These are phyloP conservation scores for Vickermania ingenoplastis DNA, from an alignment of 208 protist species.

Conservation along the genomic window DNA sequence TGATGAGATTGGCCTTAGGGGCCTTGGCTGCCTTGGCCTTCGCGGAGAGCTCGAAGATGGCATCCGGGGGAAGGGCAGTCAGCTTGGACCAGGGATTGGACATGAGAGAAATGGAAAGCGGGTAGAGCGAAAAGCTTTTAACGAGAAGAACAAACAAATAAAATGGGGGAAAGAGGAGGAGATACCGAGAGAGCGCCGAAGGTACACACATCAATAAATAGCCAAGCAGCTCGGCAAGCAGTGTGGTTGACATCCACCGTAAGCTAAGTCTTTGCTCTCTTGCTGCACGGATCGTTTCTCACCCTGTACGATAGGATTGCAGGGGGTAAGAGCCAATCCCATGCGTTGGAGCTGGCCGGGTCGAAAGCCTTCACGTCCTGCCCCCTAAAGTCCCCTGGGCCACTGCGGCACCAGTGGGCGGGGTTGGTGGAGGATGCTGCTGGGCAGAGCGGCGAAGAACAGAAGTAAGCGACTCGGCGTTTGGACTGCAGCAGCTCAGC, in stretches of 20 bases:
- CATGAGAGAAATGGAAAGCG: slow-evolving; percentile 7
- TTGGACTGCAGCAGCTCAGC: not conserved
- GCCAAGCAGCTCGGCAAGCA: too few relatives aligned
- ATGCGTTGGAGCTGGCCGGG: too few relatives aligned
- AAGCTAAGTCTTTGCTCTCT: too few relatives aligned
- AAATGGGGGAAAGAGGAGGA: not conserved
- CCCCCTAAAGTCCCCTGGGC: too few relatives aligned
- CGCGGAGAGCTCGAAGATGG: slow-evolving; percentile 33
- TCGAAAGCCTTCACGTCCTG: too few relatives aligned
- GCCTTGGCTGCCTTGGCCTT: slow-evolving; percentile 29
- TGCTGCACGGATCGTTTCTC: too few relatives aligned
- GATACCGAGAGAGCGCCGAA: not conserved
- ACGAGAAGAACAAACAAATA: not conserved
- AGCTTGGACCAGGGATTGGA: slow-evolving; percentile 19
- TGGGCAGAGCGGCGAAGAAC: not conserved
- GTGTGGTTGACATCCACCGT: too few relatives aligned
- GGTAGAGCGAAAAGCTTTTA: too few relatives aligned
- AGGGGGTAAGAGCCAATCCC: too few relatives aligned
- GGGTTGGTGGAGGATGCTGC: not conserved
- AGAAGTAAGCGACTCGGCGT: not conserved
- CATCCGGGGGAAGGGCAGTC: slow-evolving; percentile 22
- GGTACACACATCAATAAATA: too few relatives aligned
- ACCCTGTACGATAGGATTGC: too few relatives aligned
- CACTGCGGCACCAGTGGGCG: too few relatives aligned
- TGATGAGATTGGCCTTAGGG: slow-evolving; percentile 94